Base-by-base conservation (phyloP, 805 yeast genomes). In the Barnettozyma pratensis region DNA sequence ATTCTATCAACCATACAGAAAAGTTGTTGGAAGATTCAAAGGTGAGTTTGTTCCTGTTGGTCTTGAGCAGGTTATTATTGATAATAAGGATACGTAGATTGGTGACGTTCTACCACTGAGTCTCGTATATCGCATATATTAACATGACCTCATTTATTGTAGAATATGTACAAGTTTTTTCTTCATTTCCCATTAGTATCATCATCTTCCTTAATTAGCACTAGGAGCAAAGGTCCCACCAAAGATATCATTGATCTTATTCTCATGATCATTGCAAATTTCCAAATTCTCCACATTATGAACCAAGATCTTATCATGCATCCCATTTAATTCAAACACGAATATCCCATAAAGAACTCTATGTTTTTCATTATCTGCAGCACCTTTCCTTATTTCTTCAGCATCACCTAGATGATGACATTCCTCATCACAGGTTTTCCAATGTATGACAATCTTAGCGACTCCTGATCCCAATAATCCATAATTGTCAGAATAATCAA, bases 271-370 rank as follows among this genome's bases (percentile, higher is more conserved):
- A 57, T 81, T 85, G 19, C 77, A 66, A 40, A 83, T 70, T 50
- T 82, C 83, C 51, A 85, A 72, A 56, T 81, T 75, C 54, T 85
- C 91, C 30, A 85, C 73, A 3, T 86, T 81, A 60, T 84, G 87
- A 7, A 80, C 86, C 6, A 71, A 42, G 29, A 85, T 77, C 50
- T 70, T 61, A 49, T 77, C 73, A 60, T 82, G 81, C 27, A 67
- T 66, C 25, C 72, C 73, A 55, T 74, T 79, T 48, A 85, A 68
- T 58, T 84, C 91, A 60, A 84, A 84, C 7, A 83, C 71, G 58
- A 85, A 85, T 1, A 81, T 63, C 2, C 91, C 91, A 34, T 64
- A 57, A 4, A 72, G 27, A 6, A 52, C 48, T 27, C 50, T 41
- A 25, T 41, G 42, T 9, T 47, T 46, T 12, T 25, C 29, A 26